Conservation (phyloP, 495 filamentous ascomycete species). For the Hypoxylon rickii region DNA sequence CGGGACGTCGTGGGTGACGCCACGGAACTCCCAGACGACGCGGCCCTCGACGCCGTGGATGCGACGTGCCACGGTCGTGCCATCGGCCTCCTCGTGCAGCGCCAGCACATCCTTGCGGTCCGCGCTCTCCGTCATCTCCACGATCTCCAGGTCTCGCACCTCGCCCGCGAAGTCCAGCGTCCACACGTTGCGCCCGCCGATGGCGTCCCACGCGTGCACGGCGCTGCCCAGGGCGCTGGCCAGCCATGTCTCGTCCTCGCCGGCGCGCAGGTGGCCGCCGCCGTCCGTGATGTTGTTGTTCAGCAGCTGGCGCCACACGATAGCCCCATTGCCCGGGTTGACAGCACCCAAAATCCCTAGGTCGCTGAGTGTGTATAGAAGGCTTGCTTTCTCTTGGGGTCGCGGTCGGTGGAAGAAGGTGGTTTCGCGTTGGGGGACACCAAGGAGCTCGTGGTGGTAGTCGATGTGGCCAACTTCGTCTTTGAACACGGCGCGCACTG, state of each 20-base stretch:
- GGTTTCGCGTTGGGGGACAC: constrained; percentile 75
- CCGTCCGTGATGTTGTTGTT: constrained; percentile 40
- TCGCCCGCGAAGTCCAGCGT: constrained; percentile 58
- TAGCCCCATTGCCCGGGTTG: constrained; percentile 79
- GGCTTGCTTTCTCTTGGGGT: constrained; percentile 76
- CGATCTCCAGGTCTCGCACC: constrained; percentile 80
- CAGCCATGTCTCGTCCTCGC: constrained; percentile 73
- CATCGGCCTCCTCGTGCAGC: constrained; percentile 65
- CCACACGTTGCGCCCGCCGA: constrained; percentile 80
- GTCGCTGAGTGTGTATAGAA: constrained; percentile 89
- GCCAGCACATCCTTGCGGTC: constrained; percentile 71
- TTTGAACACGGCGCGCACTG: constrained; percentile 70
- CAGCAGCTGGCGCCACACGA: constrained; percentile 86
- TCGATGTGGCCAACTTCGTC: constrained; percentile 93
- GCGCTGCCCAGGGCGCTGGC: constrained; percentile 68
- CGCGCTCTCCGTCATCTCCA: constrained; percentile 70
- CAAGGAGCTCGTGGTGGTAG: constrained; percentile 89
- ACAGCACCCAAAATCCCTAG: constrained; percentile 81
- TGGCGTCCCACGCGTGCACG: constrained; percentile 82
- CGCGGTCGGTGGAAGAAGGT: constrained; percentile 95
- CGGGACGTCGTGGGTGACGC: constrained; percentile 69
- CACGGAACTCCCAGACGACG: constrained; percentile 76
- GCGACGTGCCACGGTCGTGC: constrained; percentile 64
- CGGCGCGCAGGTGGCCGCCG: constrained; percentile 66
- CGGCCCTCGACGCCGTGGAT: constrained; percentile 74